phyloP scores from a whole-genome alignment of 306 rosid species.

The Carpinus viminea region DNA sequence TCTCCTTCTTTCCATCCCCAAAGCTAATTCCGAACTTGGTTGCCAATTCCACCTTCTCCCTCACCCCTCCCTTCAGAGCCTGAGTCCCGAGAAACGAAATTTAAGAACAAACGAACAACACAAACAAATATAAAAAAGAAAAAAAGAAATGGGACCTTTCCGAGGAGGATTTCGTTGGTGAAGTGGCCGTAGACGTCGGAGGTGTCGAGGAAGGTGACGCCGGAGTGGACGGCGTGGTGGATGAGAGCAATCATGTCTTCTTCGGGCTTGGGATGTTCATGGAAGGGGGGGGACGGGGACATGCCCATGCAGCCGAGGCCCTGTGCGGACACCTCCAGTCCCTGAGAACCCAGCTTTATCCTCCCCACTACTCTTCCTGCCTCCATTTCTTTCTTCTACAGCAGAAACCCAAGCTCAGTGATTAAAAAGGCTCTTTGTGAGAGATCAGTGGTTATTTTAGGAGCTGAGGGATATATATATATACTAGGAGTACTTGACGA shows the following conservation, averaged over 20 bases:
- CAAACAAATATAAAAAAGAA: neutral
- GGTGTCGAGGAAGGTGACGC: slow-evolving; percentile 51
- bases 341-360: slow-evolving; percentile 43
- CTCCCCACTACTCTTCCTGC: slow-evolving; percentile 1
- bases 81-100: neutral
- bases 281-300: slow-evolving; percentile 56
- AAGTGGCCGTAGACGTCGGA: slow-evolving; percentile 44
- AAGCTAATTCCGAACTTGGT: slow-evolving; percentile 49
- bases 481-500: too few relatives aligned
- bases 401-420: too few relatives aligned
- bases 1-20: slow-evolving; percentile 25
- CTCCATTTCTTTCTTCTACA: slow-evolving; percentile 11
- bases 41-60: slow-evolving; percentile 55
- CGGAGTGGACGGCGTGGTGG: slow-evolving; percentile 40
- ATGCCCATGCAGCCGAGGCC: slow-evolving; percentile 68
- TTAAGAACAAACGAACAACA: too few relatives aligned
- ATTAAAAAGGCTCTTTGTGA: too few relatives aligned
- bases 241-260: slow-evolving; percentile 44
- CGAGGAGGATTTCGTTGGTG: slow-evolving; percentile 28
- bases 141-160: slow-evolving; percentile 22
- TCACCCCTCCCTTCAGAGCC: slow-evolving; percentile 47
- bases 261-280: slow-evolving; percentile 61
- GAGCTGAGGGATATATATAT: too few relatives aligned
- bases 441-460: too few relatives aligned
- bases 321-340: slow-evolving; percentile 47